Percentiles rank a stretch among this genome's conserved stretches.
These are phyloP conservation scores for Alternaria rosae DNA, from an alignment of 2,329 filamentous ascomycete species.

Conservation along the genomic window DNA sequence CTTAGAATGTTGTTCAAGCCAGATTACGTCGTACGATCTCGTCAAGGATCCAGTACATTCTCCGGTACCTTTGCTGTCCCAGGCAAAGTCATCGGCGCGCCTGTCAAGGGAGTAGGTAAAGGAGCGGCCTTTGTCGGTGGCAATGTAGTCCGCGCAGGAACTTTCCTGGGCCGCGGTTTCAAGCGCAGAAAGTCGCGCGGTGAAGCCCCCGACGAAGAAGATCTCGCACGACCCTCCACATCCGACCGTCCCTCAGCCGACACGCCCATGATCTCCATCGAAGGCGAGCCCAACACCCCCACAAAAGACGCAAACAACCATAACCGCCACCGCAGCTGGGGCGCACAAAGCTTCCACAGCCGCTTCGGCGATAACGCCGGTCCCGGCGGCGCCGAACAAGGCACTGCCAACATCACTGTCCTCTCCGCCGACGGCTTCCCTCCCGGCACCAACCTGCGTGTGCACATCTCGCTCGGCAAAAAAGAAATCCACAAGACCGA, in stretches of 20 bases:
- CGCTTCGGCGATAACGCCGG: constrained; percentile 46
- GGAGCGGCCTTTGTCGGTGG: constrained; percentile 76
- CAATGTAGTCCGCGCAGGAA: constrained; percentile 86
- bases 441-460: constrained; percentile 77
- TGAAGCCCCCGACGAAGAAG: constrained; percentile 48
- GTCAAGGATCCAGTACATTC: constrained; percentile 93
- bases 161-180: constrained; percentile 87
- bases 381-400: constrained; percentile 65
- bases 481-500: constrained; percentile 94
- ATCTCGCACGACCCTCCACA: constrained; percentile 54
- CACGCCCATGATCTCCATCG: constrained; percentile 43
- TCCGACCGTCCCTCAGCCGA: constrained; percentile 43
- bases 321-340: constrained; percentile 45
- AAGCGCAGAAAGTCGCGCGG: constrained; percentile 71
- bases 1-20: constrained; percentile 91
- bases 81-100: constrained; percentile 89
- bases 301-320: constrained; percentile 32
- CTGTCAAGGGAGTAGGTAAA: constrained; percentile 89
- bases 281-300: constrained; percentile 25
- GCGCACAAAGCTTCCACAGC: constrained; percentile 52
- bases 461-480: constrained; percentile 70
- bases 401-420: constrained; percentile 81
- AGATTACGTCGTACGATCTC: constrained; percentile 83
- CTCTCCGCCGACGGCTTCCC: constrained; percentile 82
- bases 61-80: constrained; percentile 86